Base-by-base conservation (phyloP, 2,329 filamentous ascomycete genomes). In the Diaporthe citrichinensis region DNA sequence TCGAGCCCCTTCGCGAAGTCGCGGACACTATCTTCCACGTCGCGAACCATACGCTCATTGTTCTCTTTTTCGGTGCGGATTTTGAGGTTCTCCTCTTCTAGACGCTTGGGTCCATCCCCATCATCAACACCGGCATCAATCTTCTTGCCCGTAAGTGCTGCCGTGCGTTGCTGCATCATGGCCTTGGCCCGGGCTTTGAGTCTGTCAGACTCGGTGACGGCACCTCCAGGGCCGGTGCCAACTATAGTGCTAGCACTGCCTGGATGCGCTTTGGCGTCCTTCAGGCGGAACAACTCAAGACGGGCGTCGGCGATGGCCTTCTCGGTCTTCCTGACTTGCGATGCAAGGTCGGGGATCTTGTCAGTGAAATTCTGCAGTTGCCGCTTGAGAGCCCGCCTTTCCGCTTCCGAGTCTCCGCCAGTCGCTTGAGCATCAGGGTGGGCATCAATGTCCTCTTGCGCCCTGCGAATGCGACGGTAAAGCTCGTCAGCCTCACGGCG, bases 81-180 rank as follows among this genome's bases (percentile, higher is more conserved):
- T 79, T 92, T 93, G 77, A 94, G 92, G 79, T 88, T 97, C 85
- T 99, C 96, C 79, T 97, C 94, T 83, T 98, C 97, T 23, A 98
- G 85, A 46, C 97, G 92, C 85, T 95, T 94, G 62, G 95, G 92
- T 4, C 94, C 95, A 78, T 94, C 94, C 36, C 90, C 89, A 78
- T 96, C 93, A 78, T 97, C 94, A 76, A 93, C 90, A 61, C 86
- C 87, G 2, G 87, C 84, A 51, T 94, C 92, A 62, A 93, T 87
- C 82, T 96, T 95, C 84, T 93, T 95, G 74, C 97, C 97, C 31
- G 95, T 95, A 78, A 99, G 87, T 25, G 97, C 96, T 74, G 97
- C 97, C 79, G 97, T 96, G 76, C 97, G 94, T 81, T 98, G 96
- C 86, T 98, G 96, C 97, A 99, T 99, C 92, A 98, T 98, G 53